Evolutionary conservation across 2,329 filamentous ascomycete genomes (phyloP), one percentile per base, ranked within the genome.

Genomic region (Hawksworthiomyces lignivorus): DNA sequence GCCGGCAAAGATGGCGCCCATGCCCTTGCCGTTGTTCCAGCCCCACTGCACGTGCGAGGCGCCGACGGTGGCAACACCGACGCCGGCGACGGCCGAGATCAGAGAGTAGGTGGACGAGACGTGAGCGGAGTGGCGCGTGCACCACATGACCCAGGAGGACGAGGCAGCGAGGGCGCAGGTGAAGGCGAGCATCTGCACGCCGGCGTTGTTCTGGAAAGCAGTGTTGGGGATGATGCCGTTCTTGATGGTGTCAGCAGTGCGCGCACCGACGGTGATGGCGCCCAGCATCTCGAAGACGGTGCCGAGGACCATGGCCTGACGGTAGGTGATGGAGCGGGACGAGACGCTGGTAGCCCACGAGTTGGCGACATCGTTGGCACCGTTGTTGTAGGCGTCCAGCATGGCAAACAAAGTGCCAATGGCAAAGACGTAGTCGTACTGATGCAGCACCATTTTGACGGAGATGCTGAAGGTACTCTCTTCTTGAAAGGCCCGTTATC

Each of bases 331-430:
- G 50, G 84, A 88, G 41, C 84, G 68, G n/a, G 84, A 88, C 17
- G 84, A 88, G 45, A 89, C 84, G 54, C 77, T 82, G 53, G 85
- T 89, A 7, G 84, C 84, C 81, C 83, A 89, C 38, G 84, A 69
- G 64, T 90, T 90, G 56, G 85, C 84, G 44, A 90, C 84, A 82
- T 89, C 85, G 62, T 88, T 86, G 54, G 82, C 82, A 60, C 82
- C 82, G 60, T 85, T 87, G 72, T 87, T 87, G 72, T 70, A 86
- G 47, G 82, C 82, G 64, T 87, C 82, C 36, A 87, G 76, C 61
- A 86, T 62, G 65, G 82, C 82, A 71, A 87, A 86, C 54, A 80
- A 65, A 20, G 81, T 86, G 76, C 82, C 82, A 52, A 87, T 80
- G 66, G 68, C 82, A 59, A 87, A 86, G 56, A 87, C 62, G 60